Conservation (phyloP, 805 yeast species). For the Hermanozyma aechmeae region DNA sequence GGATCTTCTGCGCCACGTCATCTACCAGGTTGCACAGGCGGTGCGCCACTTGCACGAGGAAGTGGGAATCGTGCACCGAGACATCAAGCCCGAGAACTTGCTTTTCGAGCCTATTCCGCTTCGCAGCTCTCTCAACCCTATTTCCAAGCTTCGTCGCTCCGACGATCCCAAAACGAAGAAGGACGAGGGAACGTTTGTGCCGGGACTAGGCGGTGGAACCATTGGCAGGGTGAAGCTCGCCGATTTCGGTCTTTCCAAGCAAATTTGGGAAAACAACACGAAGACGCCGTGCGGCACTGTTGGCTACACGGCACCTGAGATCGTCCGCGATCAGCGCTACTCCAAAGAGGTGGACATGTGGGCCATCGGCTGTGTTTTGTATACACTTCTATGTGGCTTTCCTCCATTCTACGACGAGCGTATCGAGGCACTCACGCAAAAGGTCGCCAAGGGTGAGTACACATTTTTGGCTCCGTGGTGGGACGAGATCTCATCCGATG, state of each 20-base stretch:
- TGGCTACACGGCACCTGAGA: conserved; percentile 70
- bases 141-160: conserved; percentile 12
- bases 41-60: conserved; percentile 59
- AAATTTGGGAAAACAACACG: conserved; percentile 31
- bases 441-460: conserved; percentile 64
- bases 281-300: conserved; percentile 74
- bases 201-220: conserved; percentile 51
- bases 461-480: conserved; percentile 81
- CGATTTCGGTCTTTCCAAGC: conserved; percentile 63
- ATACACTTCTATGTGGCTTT: conserved; percentile 62
- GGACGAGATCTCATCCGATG: conserved; percentile 70
- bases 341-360: conserved; percentile 64
- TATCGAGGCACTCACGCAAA: conserved; percentile 49
- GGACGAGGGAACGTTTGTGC: conserved; percentile 52
- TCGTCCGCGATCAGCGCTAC: conserved; percentile 31
- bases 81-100: conserved; percentile 74
- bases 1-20: conserved; percentile 62
- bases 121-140: conserved; percentile 20
- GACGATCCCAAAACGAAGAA: conserved; percentile 48
- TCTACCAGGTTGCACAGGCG: conserved; percentile 62
- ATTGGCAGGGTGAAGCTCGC: conserved; percentile 59
- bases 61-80: conserved; percentile 62
- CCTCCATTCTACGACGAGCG: conserved; percentile 74
- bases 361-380: conserved; percentile 65
- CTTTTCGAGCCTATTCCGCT: conserved; percentile 49